phyloP scores from a whole-genome alignment of 2,329 filamentous ascomycete genomes.

The Diaporthe sp. region DNA sequence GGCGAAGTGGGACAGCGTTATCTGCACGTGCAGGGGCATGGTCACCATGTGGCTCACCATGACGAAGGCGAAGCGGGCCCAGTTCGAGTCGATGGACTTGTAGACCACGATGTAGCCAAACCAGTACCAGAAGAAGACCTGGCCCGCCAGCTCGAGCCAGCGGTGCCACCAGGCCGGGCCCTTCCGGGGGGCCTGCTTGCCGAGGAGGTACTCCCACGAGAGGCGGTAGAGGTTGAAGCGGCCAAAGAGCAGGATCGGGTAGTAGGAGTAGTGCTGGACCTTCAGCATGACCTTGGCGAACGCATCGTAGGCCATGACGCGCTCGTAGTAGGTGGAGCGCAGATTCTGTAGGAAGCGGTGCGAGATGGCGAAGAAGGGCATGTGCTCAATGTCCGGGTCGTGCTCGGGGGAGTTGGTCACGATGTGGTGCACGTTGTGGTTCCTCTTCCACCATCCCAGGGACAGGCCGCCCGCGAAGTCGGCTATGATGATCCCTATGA shows the following conservation, averaged over 20 bases:
- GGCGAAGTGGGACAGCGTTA: constrained; percentile 91
- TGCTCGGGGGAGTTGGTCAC: constrained; percentile 96
- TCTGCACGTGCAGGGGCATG: constrained; percentile 88
- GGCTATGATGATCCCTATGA: constrained; percentile 91
- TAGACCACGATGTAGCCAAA: constrained; percentile 89
- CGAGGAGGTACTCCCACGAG: constrained; percentile 83
- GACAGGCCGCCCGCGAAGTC: constrained; percentile 92
- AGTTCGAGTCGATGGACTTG: constrained; percentile 76
- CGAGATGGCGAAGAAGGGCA: constrained; percentile 90
- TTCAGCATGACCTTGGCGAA: constrained; percentile 78
- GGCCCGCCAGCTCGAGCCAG: constrained; percentile 82
- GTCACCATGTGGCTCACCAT: constrained; percentile 86
- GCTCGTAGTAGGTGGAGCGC: constrained; percentile 86
- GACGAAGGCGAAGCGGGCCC: constrained; percentile 80
- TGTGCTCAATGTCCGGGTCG: constrained; percentile 93
- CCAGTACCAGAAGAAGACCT: constrained; percentile 87
- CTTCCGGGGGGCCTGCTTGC: constrained; percentile 78
- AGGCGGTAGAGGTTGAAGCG: constrained; percentile 90
- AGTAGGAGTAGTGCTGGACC: constrained; percentile 88
- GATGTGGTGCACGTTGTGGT: constrained; percentile 96
- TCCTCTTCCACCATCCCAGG: constrained; percentile 96
- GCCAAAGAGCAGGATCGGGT: constrained; percentile 83
- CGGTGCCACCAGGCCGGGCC: constrained; percentile 88
- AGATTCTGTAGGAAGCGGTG: constrained; percentile 83
- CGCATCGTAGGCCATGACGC: constrained; percentile 82